phyloP scores from a whole-genome alignment of 768 basidiomycete genomes.

The Coprinellus micaceus region DNA sequence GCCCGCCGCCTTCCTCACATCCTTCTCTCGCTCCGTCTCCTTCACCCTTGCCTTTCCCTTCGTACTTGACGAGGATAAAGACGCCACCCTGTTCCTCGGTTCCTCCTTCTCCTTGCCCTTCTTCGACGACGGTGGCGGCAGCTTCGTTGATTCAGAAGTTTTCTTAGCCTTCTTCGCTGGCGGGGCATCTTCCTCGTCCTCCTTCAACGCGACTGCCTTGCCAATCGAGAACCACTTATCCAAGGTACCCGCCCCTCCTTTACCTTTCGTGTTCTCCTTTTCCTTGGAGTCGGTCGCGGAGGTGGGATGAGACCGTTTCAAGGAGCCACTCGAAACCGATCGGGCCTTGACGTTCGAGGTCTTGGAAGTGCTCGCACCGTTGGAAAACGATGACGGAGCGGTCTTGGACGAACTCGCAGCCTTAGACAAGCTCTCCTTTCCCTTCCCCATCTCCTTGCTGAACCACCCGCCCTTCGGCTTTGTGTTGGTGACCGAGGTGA shows the following conservation, averaged over 20 bases:
- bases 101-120: not conserved
- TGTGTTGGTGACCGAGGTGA: too few relatives aligned
- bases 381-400: not conserved
- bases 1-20: conserved; percentile 30
- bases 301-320: not conserved
- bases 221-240: not conserved
- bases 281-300: not conserved
- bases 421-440: not conserved
- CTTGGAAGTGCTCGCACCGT: not conserved
- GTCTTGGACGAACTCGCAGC: not conserved
- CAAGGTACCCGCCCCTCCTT: not conserved
- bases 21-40: conserved; percentile 31
- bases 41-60: conserved; percentile 11
- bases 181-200: conserved; percentile 4
- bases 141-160: too few relatives aligned
- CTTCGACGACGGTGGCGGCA: not conserved
- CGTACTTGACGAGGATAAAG: not conserved
- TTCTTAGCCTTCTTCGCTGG: conserved; percentile 12
- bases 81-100: conserved; percentile 9
- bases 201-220: not conserved
- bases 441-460: not conserved
- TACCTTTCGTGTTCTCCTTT: conserved; percentile 2
- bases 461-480: not conserved
- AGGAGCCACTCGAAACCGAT: not conserved
- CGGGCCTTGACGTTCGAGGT: too few relatives aligned